These are phyloP conservation scores for Fusarium caatingaense DNA, from an alignment of 2,329 filamentous ascomycete genomes.

Conservation along the genomic window DNA sequence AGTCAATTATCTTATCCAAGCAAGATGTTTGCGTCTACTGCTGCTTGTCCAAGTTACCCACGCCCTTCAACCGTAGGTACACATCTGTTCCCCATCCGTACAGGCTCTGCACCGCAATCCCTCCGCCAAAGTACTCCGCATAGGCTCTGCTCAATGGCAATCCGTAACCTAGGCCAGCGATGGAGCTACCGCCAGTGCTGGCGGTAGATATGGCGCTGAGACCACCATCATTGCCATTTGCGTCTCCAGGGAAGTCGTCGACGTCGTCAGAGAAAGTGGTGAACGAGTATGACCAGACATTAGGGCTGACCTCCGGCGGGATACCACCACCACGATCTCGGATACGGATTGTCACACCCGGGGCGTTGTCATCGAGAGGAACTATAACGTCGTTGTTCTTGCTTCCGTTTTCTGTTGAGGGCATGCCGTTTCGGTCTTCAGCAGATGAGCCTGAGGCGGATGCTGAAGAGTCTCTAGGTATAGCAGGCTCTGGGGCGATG, in stretches of 20 bases:
- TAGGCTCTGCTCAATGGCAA: conserved; percentile 91
- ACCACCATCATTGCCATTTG: conserved; percentile 66
- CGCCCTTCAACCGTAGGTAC: conserved; percentile 72
- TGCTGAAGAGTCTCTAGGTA: conserved; percentile 43
- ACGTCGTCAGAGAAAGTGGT: conserved; percentile 83
- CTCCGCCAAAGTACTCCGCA: conserved; percentile 97
- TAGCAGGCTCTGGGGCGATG: conserved; percentile 76
- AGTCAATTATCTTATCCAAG: not conserved
- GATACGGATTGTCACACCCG: conserved; percentile 94
- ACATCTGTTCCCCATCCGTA: conserved; percentile 90
- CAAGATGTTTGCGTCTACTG: not conserved
- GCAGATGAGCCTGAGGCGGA: conserved; percentile 46
- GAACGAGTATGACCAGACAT: conserved; percentile 98
- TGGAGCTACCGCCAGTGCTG: conserved; percentile 80
- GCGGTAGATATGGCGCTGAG: conserved; percentile 80
- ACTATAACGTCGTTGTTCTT: conserved; percentile 62
- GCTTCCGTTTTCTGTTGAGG: conserved; percentile 50
- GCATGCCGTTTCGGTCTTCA: conserved; percentile 2
- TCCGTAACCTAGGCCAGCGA: conserved; percentile 93
- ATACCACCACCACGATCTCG: conserved; percentile 97
- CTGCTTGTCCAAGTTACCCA: conserved; percentile 63
- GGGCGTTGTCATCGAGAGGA: conserved; percentile 72
- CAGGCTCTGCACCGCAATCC: conserved; percentile 92
- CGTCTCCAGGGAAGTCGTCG: conserved; percentile 55
- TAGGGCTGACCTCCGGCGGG: conserved; percentile 80